Evolutionary conservation across 2,329 filamentous ascomycete genomes (phyloP).

Genomic region (Chalara sp.): DNA sequence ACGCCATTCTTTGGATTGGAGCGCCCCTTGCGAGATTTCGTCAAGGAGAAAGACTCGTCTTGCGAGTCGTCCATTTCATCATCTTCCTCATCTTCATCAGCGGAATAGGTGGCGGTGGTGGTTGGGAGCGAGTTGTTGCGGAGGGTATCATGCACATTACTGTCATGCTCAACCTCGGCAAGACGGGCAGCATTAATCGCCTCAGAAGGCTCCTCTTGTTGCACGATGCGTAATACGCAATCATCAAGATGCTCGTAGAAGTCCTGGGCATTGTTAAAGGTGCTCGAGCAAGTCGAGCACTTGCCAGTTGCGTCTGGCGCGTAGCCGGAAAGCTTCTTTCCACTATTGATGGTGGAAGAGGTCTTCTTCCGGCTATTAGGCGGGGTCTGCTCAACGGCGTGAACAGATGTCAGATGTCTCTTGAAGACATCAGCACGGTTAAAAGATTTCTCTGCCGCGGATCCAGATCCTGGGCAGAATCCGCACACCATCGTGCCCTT

Average conservation of each 20-base stretch:
- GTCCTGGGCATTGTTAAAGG: constrained; percentile 82
- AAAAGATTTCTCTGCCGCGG: constrained; percentile 87
- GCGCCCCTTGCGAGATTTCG: constrained; percentile 26
- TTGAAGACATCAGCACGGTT: constrained; percentile 97
- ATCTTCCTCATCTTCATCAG: constrained; percentile 40
- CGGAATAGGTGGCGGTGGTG: constrained; percentile 38
- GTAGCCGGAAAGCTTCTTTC: constrained; percentile 59
- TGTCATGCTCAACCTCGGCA: constrained; percentile 58
- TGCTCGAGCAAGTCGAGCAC: constrained; percentile 85
- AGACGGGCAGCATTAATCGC: constrained; percentile 62
- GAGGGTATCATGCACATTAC: constrained; percentile 53
- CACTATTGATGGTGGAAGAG: constrained; percentile 22
- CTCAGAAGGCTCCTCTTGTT: constrained; percentile 64
- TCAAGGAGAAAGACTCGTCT: constrained; percentile 50
- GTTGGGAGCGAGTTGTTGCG: constrained; percentile 47
- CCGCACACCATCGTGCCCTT: constrained; percentile 97
- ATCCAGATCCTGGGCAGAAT: constrained; percentile 85
- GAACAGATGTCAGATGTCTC: constrained; percentile 84
- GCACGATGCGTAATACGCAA: constrained; percentile 64
- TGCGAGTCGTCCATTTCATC: constrained; percentile 51
- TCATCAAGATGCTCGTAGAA: constrained; percentile 94
- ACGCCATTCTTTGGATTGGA: constrained; percentile 41
- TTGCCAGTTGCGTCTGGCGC: constrained; percentile 73
- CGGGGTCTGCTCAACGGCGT: constrained; percentile 89
- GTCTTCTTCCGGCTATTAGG: constrained; percentile 79